Evolutionary conservation across 75 land plant species (phyloP).

Genomic region (Picea sitchensis): DNA sequence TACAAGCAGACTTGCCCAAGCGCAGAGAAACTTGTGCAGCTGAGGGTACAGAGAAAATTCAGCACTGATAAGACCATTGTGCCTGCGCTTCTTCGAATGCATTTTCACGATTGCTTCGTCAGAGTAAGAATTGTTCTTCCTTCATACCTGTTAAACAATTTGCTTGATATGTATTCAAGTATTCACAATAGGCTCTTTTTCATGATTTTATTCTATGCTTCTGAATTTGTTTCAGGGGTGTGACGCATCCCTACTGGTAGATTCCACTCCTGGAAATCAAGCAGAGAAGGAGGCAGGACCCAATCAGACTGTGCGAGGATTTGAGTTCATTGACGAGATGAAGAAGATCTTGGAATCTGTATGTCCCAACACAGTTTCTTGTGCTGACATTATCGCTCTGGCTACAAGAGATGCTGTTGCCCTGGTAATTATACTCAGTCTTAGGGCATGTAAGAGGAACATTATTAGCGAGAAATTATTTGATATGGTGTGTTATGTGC

Average conservation of each 20-base stretch:
- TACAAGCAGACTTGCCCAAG: slow-evolving; percentile 26
- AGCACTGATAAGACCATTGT: slow-evolving; percentile 21
- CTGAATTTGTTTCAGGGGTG: slow-evolving; percentile 16
- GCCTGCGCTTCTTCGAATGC: slow-evolving; percentile 35
- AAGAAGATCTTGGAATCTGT: slow-evolving; percentile 15
- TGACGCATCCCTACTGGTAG: slow-evolving; percentile 19
- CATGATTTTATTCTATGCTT: too few relatives aligned
- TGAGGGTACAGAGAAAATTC: slow-evolving; percentile 13
- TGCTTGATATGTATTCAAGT: too few relatives aligned
- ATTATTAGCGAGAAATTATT: not conserved
- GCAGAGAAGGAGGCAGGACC: slow-evolving; percentile 23
- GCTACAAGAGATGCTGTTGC: slow-evolving; percentile 24
- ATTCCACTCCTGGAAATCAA: slow-evolving; percentile 2
- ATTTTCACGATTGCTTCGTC: slow-evolving; percentile 43
- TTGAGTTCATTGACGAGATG: slow-evolving; percentile 18
- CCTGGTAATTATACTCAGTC: not conserved
- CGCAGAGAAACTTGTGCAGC: slow-evolving; percentile 20
- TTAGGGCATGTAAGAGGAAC: not conserved
- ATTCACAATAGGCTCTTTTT: too few relatives aligned
- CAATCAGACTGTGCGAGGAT: slow-evolving; percentile 17
- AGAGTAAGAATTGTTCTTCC: slow-evolving; percentile 27
- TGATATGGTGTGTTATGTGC: not conserved
- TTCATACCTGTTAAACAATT: too few relatives aligned
- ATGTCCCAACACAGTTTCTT: slow-evolving; percentile 21
- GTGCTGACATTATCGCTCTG: slow-evolving; percentile 22